Evolutionary conservation across 495 filamentous ascomycete species (phyloP).

Genomic region (Cetradonia linearis): DNA sequence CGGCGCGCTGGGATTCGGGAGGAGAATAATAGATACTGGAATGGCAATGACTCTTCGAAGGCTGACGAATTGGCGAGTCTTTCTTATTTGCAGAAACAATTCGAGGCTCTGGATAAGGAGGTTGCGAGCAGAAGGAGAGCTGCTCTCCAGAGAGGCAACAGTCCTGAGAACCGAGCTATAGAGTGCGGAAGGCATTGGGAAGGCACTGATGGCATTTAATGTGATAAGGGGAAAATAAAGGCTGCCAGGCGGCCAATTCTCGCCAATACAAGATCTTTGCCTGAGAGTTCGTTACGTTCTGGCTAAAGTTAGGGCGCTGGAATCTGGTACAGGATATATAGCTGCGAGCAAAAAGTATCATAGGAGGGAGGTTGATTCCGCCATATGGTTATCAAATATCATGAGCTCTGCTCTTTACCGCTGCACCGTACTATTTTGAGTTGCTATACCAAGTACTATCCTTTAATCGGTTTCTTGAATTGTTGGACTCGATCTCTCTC

Average conservation of each 20-base stretch:
- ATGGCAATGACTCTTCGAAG: background rate
- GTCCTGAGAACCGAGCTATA: slow-evolving; percentile 41
- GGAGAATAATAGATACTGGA: background rate
- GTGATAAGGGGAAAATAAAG: background rate
- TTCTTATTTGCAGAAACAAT: slow-evolving; percentile 9
- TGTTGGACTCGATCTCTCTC: too few species aligned
- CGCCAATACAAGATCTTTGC: background rate
- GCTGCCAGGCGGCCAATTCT: background rate
- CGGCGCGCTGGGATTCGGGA: background rate
- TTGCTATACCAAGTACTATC: too few species aligned
- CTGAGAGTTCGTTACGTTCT: background rate
- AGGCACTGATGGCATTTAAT: slow-evolving; percentile 35
- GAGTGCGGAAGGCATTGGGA: slow-evolving; percentile 45
- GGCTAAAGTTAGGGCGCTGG: background rate
- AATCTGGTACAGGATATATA: background rate
- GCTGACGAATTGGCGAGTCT: background rate
- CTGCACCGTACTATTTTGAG: too few species aligned
- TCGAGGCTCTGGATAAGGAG: slow-evolving; percentile 28
- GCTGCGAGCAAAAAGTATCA: background rate
- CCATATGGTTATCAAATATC: too few species aligned
- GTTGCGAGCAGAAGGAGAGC: slow-evolving; percentile 30
- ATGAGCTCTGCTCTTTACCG: too few species aligned
- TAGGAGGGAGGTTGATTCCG: too few species aligned
- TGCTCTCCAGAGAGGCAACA: slow-evolving; percentile 42
- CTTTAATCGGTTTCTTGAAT: too few species aligned